A percentile compares a stretch with the other conserved stretches of the same genome.
phyloP scores from a whole-genome alignment of 192 early-diverging fungal species.

The Backusella psychrophila region DNA sequence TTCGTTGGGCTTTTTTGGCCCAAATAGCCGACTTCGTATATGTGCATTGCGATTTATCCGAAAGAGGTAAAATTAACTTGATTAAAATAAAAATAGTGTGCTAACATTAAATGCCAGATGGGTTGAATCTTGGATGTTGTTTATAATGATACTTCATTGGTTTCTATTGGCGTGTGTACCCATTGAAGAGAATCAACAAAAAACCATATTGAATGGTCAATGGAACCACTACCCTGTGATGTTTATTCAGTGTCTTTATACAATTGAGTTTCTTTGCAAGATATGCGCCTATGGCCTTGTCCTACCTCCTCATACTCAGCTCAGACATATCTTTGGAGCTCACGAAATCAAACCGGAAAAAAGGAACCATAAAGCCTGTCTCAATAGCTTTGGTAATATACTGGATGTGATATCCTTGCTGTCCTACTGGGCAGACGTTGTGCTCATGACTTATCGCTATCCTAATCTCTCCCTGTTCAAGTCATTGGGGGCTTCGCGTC shows the following conservation, averaged over 20 bases:
- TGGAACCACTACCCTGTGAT: conserved; percentile 43
- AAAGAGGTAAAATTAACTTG: conserved; percentile 33
- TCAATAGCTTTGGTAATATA: conserved; percentile 42
- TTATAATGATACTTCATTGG: conserved; percentile 44
- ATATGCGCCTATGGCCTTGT: conserved; percentile 44
- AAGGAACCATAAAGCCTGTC: conserved; percentile 39
- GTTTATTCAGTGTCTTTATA: conserved; percentile 42
- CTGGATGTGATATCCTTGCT: conserved; percentile 46
- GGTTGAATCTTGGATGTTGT: conserved; percentile 36
- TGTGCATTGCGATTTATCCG: conserved; percentile 36
- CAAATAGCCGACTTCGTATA: conserved; percentile 29
- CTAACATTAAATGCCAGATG: conserved; percentile 10
- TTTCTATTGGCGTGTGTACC: conserved; percentile 43
- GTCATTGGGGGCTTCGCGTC: conserved; percentile 44
- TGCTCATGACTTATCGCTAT: conserved; percentile 40
- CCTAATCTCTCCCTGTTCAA: conserved; percentile 47
- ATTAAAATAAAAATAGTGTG: background rate
- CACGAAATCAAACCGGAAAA: background rate
- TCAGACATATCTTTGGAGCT: background rate
- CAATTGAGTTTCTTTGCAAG: conserved; percentile 37
- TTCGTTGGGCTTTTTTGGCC: conserved; percentile 34
- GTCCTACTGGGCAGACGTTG: conserved; percentile 54
- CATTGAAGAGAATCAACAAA: conserved; percentile 22
- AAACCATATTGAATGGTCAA: conserved; percentile 40
- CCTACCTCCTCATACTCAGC: conserved; percentile 14